phyloP scores from a whole-genome alignment of 768 basidiomycete species.

The Gymnopilus junonius region DNA sequence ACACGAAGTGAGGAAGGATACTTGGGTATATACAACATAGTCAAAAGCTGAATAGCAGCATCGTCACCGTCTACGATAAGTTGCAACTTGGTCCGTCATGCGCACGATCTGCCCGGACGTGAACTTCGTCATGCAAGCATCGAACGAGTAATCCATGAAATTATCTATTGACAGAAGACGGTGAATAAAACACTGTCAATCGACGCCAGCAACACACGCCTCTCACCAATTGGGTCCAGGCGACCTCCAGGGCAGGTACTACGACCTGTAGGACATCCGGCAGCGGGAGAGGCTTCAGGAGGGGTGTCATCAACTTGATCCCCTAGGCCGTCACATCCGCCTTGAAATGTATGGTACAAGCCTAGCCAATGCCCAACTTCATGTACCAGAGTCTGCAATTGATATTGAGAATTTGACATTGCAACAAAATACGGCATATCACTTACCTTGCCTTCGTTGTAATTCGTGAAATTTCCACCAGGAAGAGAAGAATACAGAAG shows the following conservation, averaged over 20 bases:
- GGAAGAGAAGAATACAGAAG: conserved; percentile 33
- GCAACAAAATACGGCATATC: not conserved
- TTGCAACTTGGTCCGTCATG: conserved; percentile 29
- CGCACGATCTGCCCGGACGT: conserved; percentile 40
- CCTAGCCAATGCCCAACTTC: conserved; percentile 54
- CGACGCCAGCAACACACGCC: not conserved
- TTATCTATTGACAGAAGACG: conserved; percentile 25
- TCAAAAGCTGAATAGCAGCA: not conserved
- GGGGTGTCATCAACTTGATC: conserved; percentile 46
- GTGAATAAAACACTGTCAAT: not conserved
- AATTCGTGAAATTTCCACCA: conserved; percentile 36
- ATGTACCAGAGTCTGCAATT: conserved; percentile 41
- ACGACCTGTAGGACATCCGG: conserved; percentile 30
- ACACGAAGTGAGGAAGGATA: not conserved
- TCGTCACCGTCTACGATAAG: conserved; percentile 19
- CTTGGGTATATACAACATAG: not conserved
- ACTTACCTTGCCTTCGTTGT: conserved; percentile 34
- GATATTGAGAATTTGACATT: conserved; percentile 5
- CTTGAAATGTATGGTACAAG: conserved; percentile 43
- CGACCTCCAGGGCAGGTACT: conserved; percentile 32
- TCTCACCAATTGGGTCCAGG: conserved; percentile 39
- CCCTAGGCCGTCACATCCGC: conserved; percentile 26
- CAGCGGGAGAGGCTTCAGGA: conserved; percentile 37
- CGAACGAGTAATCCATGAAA: conserved; percentile 46
- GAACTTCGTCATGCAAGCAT: conserved; percentile 43